phyloP scores from a whole-genome alignment of 2,329 filamentous ascomycete genomes.

The Zymoseptoria pseudotritici region DNA sequence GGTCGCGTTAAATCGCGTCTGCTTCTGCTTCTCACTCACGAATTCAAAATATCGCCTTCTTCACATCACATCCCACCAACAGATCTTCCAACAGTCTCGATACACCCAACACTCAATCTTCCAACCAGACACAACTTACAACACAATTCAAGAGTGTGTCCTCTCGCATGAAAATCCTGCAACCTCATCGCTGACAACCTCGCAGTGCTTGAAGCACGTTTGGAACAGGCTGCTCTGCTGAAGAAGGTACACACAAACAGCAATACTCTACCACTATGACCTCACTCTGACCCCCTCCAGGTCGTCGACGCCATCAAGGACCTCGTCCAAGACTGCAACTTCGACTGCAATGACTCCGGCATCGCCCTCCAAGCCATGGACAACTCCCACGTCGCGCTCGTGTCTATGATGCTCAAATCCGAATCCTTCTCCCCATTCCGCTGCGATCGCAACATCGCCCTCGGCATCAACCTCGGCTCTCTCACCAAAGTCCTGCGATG shows the following conservation, averaged over 20 bases:
- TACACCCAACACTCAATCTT: not conserved
- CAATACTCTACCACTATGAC: not conserved
- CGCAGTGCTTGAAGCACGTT: constrained; percentile 88
- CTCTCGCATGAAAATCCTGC: not conserved
- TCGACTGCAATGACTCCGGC: constrained; percentile 99
- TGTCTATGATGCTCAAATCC: constrained; percentile 97
- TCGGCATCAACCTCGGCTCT: constrained; percentile 93
- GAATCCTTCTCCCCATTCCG: constrained; percentile 92
- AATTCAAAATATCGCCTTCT: not conserved
- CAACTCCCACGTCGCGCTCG: constrained; percentile 97
- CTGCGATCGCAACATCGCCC: constrained; percentile 97
- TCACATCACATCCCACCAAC: not conserved
- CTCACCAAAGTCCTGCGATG: constrained; percentile 95
- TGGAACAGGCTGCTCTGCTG: constrained; percentile 86
- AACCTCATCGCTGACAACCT: constrained; percentile 11
- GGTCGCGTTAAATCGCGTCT: not conserved
- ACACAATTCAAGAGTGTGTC: constrained; percentile 10
- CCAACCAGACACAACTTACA: not conserved
- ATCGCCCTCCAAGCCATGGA: constrained; percentile 99
- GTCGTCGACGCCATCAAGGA: constrained; percentile 99
- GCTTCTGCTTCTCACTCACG: not conserved
- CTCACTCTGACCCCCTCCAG: constrained; percentile 41
- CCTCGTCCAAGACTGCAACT: constrained; percentile 98
- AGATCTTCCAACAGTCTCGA: not conserved
- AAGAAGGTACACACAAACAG: constrained; percentile 67